Evolutionary conservation across 225 moss, liverwort and hornwort species (phyloP), one percentile per base, ranked within the genome.

Genomic region (Thuidium tamariscinum): DNA sequence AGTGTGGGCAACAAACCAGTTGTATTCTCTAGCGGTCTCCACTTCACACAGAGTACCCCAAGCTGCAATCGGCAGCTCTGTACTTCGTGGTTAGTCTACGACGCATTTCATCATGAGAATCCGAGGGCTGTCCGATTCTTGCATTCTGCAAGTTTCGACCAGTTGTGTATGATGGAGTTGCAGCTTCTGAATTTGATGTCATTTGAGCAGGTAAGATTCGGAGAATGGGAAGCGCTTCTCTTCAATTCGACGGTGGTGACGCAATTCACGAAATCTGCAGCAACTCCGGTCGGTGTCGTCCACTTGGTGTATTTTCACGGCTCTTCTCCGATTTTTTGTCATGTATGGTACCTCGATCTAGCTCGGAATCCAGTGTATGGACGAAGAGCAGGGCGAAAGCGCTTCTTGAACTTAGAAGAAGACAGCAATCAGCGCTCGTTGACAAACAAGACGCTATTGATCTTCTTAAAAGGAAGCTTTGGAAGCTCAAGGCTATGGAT

Each of bases 401-500:
- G 16, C 94, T 97, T 16, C 90, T 97, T 18, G 96, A 96, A 74
- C 93, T 97, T 14, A 96, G 94, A 62, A 92, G 91, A 72, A 85
- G 92, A 46, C 97, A 97, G 86, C 95, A 97, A 42, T 93, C 89
- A 27, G 97, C 97, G 9, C 89, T 97, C 60, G 89, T 95, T 29
- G 92, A 96, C 66, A 96, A 97, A 78, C 96, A 97, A 77, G 96
- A 96, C 27, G 95, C 95, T 4, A 97, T 97, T 34, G 96, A 95
- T 86, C 77, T 97, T 79, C 89, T 97, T 17, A 93, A 97, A 88
- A 95, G 96, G 95, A 97, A 96, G 83, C 89, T 97, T 30, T 92
- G 95, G 56, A 96, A 96, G 87, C 89, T 97, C 3, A 96, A 96
- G 89, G 92, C 91, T 68, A 73, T 82, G 70, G 89, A 90, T 42